Evolutionary conservation across 169 alveolate species (phyloP).

Genomic region (Cryptosporidium meleagridis): DNA sequence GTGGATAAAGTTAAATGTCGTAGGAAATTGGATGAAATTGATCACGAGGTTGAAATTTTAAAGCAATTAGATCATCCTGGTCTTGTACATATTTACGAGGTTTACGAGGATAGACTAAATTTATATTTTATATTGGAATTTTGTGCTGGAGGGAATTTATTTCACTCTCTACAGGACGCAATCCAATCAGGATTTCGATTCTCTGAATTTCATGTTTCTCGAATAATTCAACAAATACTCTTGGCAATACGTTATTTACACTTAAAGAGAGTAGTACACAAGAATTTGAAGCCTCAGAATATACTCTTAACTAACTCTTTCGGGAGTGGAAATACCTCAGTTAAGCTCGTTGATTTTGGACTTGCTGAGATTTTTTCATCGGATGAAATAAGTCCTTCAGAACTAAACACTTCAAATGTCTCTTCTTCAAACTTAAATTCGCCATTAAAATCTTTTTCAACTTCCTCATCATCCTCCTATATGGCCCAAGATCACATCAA

Average conservation of each 20-base stretch:
- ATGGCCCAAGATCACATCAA: background rate
- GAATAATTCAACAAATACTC: conserved; percentile 80
- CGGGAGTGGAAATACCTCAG: conserved; percentile 75
- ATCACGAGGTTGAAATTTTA: conserved; percentile 78
- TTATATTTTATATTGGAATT: conserved; percentile 81
- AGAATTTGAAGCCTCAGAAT: conserved; percentile 80
- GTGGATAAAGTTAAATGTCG: conserved; percentile 36
- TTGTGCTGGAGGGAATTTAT: conserved; percentile 81
- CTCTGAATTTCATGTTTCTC: conserved; percentile 80
- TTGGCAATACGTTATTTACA: conserved; percentile 83
- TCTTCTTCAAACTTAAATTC: background rate
- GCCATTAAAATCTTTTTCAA: background rate
- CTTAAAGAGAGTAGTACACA: conserved; percentile 79
- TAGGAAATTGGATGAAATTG: conserved; percentile 48
- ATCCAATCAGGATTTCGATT: conserved; percentile 77
- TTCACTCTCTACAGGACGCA: conserved; percentile 65
- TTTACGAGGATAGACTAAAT: conserved; percentile 80
- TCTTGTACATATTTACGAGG: conserved; percentile 78
- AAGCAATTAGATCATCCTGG: conserved; percentile 82
- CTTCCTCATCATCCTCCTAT: background rate
- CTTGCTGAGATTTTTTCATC: conserved; percentile 78
- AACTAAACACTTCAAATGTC: background rate
- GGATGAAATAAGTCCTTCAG: background rate
- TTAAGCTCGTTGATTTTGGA: conserved; percentile 88
- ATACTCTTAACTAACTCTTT: conserved; percentile 49